Evolutionary conservation across 2,329 filamentous ascomycete species (phyloP), one percentile per base, ranked within the genome.

Genomic region (Fusarium bactridioides): DNA sequence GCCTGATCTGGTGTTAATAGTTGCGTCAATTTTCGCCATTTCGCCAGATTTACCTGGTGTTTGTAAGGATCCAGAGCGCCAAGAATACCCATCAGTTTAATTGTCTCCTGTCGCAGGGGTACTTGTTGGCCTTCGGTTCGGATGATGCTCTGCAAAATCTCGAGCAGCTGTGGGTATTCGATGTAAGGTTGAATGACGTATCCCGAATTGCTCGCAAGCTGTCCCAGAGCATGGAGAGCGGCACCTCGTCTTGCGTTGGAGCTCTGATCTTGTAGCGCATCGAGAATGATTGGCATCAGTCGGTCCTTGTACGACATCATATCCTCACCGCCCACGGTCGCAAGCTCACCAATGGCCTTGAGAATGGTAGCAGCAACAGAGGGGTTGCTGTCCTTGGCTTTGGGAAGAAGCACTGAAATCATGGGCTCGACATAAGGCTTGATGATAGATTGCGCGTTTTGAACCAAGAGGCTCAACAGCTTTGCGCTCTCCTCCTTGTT

Each of bases 401-500:
- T 98, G 3, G 96, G 96, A 5, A 99, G 85, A n/a, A 99, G 88
- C 69, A 96, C 93, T 66, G 99, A 91, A 76, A 99, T 97, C 69
- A 98, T 92, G 2, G 94, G 94, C 95, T 98, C 94, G 50, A 99
- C 96, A 77, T 98, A 98, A 7, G 96, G 95, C 80, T 95, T 95
- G 79, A 99, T 97, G 18, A 99, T 87, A 61, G 92, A 92, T 67
- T 97, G 95, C 0, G 96, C 95, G 78, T 98, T 97, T 71, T 94
- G 92, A 12, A 98, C 95, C 43, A 99, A 89, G 63, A 98, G 89
- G 75, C 95, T 97, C 70, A 99, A 92, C 7, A 99, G 86, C 79
- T 94, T 95, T 15, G 96, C 95, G 76, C 95, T 98, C 81, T 99
- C 96, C 82, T 98, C 95, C 82, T 98, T 98, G 82, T 95, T 97